Base-by-base conservation (phyloP, 331 rosid genomes). In the Rosa hybrid region DNA sequence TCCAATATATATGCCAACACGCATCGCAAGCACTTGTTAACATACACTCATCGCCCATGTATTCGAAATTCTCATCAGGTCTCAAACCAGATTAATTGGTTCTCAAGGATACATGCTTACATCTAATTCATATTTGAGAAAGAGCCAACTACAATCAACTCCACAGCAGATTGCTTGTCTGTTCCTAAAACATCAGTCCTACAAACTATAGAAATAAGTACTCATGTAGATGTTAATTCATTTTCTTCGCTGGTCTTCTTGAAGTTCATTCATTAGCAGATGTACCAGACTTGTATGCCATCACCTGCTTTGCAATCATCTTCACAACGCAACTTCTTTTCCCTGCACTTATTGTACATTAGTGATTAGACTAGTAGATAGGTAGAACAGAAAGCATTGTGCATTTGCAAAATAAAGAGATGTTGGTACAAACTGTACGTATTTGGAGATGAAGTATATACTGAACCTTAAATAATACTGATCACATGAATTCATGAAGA, bases 201-300 rank as follows among this genome's bases (percentile, higher is more conserved):
- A 42, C 8, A 42, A 42, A 42, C 45, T 42, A 42, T 7, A 42
- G 45, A 42, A 42, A 42, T 42, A 42, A 42, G 45, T 42, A 42
- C 12, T 34, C 51, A 48, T 42, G 45, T 42, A 42, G 17, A 51
- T 3, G 20, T 48, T 42, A 20, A 64, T 48, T 84, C 69, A 68
- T 53, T 59, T 74, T 3, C 54, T 50, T 50, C 18, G n/a, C 57
- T 51, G 56, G 56, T 49, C 53, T 49, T 48, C 69, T 85, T 78
- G 86, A 45, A 90, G 96, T 77, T 90, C 85, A 70, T 88, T 91
- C 94, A 90, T 86, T 27, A 90, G 81, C 74, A 85, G 80, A 86
- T 89, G 94, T 74, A 94, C 94, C 71, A 90, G 97, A 92, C 77
- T 83, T 72, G 75, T 88, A 88, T 30, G 90, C 96, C 90, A 88